Conservation (phyloP, 2,329 filamentous ascomycete species). For the Fonsecaea erecta region DNA sequence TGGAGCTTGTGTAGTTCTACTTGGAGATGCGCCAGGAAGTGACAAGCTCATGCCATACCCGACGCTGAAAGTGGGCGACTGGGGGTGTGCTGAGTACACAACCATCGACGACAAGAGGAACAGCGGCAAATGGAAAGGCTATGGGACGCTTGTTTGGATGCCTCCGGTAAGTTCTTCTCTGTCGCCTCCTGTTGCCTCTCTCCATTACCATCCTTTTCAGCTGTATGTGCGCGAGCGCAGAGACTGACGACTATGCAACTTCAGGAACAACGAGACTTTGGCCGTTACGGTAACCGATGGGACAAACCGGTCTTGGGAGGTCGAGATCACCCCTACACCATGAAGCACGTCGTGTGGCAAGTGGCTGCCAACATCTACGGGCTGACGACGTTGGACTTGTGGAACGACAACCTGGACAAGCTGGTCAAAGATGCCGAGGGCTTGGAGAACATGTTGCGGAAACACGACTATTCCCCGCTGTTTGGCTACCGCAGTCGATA, state of each 20-base stretch:
- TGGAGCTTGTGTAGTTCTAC: slow-evolving; percentile 18
- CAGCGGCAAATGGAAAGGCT: slow-evolving; percentile 17
- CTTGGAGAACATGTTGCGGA: slow-evolving; percentile 9
- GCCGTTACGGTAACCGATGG: slow-evolving; percentile 25
- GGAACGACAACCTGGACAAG: slow-evolving; percentile 21
- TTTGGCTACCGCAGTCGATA: neutral
- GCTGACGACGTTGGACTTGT: slow-evolving; percentile 21
- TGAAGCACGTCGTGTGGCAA: slow-evolving; percentile 29
- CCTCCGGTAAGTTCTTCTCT: slow-evolving; percentile 23
- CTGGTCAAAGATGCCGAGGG: slow-evolving; percentile 11
- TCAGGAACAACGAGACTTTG: slow-evolving; percentile 27
- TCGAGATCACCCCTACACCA: slow-evolving; percentile 16
- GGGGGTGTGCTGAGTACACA: slow-evolving; percentile 29
- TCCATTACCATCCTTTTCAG: too few relatives aligned
- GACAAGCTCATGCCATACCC: slow-evolving; percentile 22
- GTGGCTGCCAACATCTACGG: slow-evolving; percentile 29
- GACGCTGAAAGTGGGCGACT: slow-evolving; percentile 28
- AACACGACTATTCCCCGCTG: slow-evolving; percentile 22
- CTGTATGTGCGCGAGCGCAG: too few relatives aligned
- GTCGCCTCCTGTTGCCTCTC: neutral
- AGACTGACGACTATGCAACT: neutral
- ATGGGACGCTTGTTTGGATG: slow-evolving; percentile 28
- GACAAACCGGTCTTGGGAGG: slow-evolving; percentile 14
- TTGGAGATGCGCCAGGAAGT: slow-evolving; percentile 18
- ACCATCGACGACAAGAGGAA: slow-evolving; percentile 22